Evolutionary conservation across 116 monocot genomes (phyloP), one percentile per base, ranked within the genome.

Genomic region (Papilionanthe hybrid): DNA sequence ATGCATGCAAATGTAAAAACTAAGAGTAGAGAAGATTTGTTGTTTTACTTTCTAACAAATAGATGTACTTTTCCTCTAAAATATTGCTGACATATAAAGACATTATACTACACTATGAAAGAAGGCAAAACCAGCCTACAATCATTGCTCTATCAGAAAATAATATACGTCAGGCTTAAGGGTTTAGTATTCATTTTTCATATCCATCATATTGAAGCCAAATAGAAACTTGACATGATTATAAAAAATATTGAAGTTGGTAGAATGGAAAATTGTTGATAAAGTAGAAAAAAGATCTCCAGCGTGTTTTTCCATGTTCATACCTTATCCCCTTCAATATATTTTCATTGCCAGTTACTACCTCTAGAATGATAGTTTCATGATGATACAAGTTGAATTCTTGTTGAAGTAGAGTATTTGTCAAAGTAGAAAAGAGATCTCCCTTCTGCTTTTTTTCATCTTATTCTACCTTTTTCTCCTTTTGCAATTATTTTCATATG

Each of bases 91-190:
- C 4, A 19, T 5, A 2, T 22, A 58, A n/a, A 19, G 58, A 20
- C n/a, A 58, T 58, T 58, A 58, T 58, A 58, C 58, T 58, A 22
- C 22, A 58, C 58, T 19, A 18, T 18, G 7, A 58, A 58, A 58
- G 58, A 58, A 58, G 58, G 58, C 1, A 22, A 2, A 58, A 58
- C 15, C n/a, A 22, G 58, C 58, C 18, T n/a, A 7, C 37, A 18
- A 58, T 58, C 58, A 58, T 58, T 58, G 18, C 58, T 58, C 58
- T 27, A 67, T 67, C 23, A 27, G 67, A 67, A 67, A 67, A 67
- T 7, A 67, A 67, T 28, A 37, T 37, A 37, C 3, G 37, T 37
- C 28, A 23, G 7, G 28, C 11, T 56, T 56, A 67, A 67, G n/a
- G 12, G 9, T 67, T 67, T 28, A 58, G 11, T 11, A 11, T 56